Conservation (phyloP, 2,329 filamentous ascomycete species). For the Polytolypa hystricis region DNA sequence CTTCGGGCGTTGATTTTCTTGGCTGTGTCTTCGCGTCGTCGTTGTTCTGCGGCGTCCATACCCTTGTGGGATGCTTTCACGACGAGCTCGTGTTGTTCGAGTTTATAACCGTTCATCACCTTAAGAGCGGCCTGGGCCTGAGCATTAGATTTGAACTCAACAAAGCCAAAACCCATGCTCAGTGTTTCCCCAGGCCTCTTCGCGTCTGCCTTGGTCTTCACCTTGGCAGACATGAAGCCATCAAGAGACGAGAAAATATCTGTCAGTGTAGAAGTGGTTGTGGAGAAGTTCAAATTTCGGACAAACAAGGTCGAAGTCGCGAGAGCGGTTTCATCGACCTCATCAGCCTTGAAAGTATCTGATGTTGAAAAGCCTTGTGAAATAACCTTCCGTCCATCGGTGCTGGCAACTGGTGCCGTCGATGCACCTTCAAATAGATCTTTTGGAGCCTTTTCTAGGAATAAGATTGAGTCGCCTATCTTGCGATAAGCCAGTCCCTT, state of each 20-base stretch:
- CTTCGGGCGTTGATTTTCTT: constrained; percentile 66
- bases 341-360: constrained; percentile 25
- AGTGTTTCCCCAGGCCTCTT: constrained; percentile 79
- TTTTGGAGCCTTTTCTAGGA: constrained; percentile 85
- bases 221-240: constrained; percentile 77
- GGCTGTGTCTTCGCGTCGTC: constrained; percentile 67
- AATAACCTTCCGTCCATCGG: constrained; percentile 21
- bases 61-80: constrained; percentile 82
- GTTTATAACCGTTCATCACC: constrained; percentile 75
- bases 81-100: constrained; percentile 78
- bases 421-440: constrained; percentile 52
- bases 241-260: constrained; percentile 71
- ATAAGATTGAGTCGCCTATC: constrained; percentile 81
- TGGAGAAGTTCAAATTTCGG: constrained; percentile 86
- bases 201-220: constrained; percentile 89
- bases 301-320: constrained; percentile 81
- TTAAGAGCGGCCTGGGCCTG: constrained; percentile 69
- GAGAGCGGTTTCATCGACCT: constrained; percentile 28
- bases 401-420: constrained; percentile 22
- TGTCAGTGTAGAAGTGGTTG: constrained; percentile 62
- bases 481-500: constrained; percentile 76
- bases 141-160: constrained; percentile 69
- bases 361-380: constrained; percentile 32
- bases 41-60: constrained; percentile 76
- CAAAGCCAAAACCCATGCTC: constrained; percentile 96